Percentiles rank a stretch among this genome's conserved stretches.
Conservation (phyloP, 192 early-diverging fungal genomes). For the Linderina pennispora region DNA sequence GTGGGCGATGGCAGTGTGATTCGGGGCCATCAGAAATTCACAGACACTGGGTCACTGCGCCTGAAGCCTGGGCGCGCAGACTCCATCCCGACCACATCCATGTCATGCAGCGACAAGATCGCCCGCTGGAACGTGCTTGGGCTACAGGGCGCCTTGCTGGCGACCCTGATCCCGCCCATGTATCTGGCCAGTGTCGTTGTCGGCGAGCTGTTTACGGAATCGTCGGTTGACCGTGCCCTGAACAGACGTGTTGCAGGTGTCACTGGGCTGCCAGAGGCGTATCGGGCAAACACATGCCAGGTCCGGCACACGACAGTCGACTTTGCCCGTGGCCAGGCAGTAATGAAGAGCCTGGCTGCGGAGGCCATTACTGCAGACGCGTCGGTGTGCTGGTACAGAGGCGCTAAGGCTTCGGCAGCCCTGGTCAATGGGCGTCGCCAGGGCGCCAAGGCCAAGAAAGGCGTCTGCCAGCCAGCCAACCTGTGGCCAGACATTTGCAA, state of each 20-base stretch:
- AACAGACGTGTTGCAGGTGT: slow-evolving; percentile 36
- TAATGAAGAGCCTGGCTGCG: not conserved
- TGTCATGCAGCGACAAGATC: slow-evolving; percentile 81
- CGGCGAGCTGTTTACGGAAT: slow-evolving; percentile 61
- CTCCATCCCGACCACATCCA: slow-evolving; percentile 36
- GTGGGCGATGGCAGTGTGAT: not conserved
- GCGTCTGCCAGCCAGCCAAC: slow-evolving; percentile 13
- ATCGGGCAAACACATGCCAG: slow-evolving; percentile 8
- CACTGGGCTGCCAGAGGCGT: slow-evolving; percentile 5
- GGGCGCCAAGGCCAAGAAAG: slow-evolving; percentile 36
- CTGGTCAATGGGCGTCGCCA: slow-evolving; percentile 49
- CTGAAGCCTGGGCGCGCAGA: slow-evolving; percentile 43
- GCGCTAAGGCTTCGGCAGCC: slow-evolving; percentile 27
- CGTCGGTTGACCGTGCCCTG: slow-evolving; percentile 61
- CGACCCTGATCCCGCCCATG: slow-evolving; percentile 58
- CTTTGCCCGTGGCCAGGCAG: slow-evolving; percentile 28
- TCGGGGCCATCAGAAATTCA: slow-evolving; percentile 13
- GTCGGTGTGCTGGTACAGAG: slow-evolving; percentile 36
- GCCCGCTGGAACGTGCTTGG: slow-evolving; percentile 83
- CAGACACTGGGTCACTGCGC: slow-evolving; percentile 4
- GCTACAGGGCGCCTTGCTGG: slow-evolving; percentile 63
- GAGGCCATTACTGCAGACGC: slow-evolving; percentile 28
- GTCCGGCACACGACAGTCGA: slow-evolving; percentile 2
- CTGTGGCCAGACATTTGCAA: slow-evolving; percentile 33
- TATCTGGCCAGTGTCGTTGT: slow-evolving; percentile 61